These are phyloP conservation scores for Beverwykella pulmonaria DNA, from an alignment of 495 filamentous ascomycete species.

Conservation along the genomic window DNA sequence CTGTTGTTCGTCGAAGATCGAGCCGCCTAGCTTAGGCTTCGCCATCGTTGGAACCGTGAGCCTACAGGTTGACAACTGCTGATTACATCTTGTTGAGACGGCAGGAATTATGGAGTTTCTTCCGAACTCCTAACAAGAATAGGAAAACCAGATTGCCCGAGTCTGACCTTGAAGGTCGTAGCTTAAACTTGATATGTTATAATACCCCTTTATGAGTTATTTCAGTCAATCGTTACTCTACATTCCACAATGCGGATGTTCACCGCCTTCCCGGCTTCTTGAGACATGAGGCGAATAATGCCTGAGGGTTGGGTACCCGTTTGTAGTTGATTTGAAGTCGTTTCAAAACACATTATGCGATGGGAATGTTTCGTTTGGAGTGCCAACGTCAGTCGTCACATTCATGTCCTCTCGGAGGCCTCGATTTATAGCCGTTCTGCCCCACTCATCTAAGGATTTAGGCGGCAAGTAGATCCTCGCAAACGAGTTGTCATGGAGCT, in stretches of 20 bases:
- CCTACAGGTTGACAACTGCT: no score
- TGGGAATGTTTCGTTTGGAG: constrained; percentile 5
- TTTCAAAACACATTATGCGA: constrained; percentile 9
- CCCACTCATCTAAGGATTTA: neutral
- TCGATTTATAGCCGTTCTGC: neutral
- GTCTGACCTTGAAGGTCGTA: no score
- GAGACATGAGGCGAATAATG: neutral
- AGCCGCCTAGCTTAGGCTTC: no score
- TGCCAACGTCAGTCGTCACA: neutral
- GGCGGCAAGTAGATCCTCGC: neutral
- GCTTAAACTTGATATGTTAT: neutral
- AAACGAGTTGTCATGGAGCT: neutral
- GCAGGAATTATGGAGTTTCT: no score
- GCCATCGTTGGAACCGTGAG: no score
- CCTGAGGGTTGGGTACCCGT: neutral
- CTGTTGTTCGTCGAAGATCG: no score
- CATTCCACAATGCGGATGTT: no score
- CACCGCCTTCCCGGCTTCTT: neutral
- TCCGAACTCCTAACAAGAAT: no score
- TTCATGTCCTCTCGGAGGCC: neutral
- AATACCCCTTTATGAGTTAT: no score
- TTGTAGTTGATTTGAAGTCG: constrained; percentile 1
- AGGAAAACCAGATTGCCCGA: no score
- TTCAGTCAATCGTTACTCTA: no score
- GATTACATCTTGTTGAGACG: no score